Percentiles rank a stretch among this genome's conserved stretches.
Evolutionary conservation across 306 rosid genomes (phyloP).

Genomic region (Astragalus glycyphyllos): DNA sequence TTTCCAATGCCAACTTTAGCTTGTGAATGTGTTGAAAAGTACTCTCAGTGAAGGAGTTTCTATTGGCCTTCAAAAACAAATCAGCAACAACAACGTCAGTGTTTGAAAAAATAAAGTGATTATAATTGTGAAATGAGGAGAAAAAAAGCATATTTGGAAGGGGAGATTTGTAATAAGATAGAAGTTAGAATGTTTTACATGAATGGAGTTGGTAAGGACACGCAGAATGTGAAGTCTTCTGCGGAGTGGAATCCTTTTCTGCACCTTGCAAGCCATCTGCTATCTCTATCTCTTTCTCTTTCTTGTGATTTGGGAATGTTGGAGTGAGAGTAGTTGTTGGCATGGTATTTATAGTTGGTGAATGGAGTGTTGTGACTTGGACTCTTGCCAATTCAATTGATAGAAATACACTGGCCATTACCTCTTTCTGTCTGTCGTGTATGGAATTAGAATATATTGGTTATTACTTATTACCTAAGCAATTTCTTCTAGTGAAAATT

Average conservation of each 20-base stretch:
- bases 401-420: background rate
- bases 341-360: conserved; percentile 62
- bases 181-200: conserved; percentile 48
- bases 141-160: background rate
- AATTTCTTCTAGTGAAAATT: background rate
- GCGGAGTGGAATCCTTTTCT: conserved; percentile 61
- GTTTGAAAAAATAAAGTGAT: background rate
- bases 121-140: background rate
- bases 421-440: conserved; percentile 52
- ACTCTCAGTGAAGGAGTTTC: conserved; percentile 30
- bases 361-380: conserved; percentile 33
- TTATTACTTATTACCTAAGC: background rate
- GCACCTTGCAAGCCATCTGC: conserved; percentile 63
- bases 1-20: conserved; percentile 46
- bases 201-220: conserved; percentile 51
- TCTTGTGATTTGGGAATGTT: conserved; percentile 46
- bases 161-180: background rate
- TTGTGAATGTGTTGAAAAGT: conserved; percentile 44
- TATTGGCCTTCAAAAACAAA: conserved; percentile 49
- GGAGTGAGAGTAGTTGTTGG: conserved; percentile 34
- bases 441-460: conserved; percentile 21
- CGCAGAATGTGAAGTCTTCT: conserved; percentile 67
- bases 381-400: conserved; percentile 38
- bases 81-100: conserved; percentile 30
- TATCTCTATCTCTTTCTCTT: conserved; percentile 26